These are phyloP conservation scores for Plectosphaerella cucumerina DNA, from an alignment of 2,329 filamentous ascomycete species.

Conservation along the genomic window DNA sequence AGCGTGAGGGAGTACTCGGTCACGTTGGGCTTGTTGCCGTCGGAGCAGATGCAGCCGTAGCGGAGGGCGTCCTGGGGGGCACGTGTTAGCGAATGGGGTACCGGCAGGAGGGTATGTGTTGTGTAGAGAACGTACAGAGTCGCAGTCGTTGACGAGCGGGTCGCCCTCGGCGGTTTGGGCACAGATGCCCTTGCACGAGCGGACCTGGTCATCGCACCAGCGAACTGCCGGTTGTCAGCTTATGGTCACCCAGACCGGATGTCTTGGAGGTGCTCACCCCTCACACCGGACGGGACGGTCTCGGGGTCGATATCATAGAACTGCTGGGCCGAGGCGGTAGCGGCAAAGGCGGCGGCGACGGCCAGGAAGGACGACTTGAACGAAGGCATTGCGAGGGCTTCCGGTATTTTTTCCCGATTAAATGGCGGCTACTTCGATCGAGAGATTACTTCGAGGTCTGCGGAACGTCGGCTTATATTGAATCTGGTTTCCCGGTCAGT, in stretches of 20 bases:
- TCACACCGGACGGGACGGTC: slow-evolving; percentile 40
- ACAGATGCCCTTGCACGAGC: slow-evolving; percentile 70
- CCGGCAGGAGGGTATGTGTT: background rate
- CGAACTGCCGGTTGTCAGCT: slow-evolving; percentile 35
- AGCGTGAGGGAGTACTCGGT: slow-evolving; percentile 75
- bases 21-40: slow-evolving; percentile 64
- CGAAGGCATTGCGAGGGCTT: slow-evolving; percentile 44
- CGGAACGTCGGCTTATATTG: background rate
- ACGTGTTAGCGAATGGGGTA: background rate
- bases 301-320: slow-evolving; percentile 60
- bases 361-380: slow-evolving; percentile 50
- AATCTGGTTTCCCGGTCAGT: slow-evolving; percentile 10
- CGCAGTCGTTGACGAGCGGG: slow-evolving; percentile 60
- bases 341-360: slow-evolving; percentile 47
- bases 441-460: background rate
- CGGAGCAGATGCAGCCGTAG: slow-evolving; percentile 70
- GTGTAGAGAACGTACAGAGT: slow-evolving; percentile 46
- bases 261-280: no score
- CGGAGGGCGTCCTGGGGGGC: slow-evolving; percentile 48
- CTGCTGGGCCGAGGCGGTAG: slow-evolving; percentile 41
- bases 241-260: background rate
- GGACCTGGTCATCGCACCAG: slow-evolving; percentile 64
- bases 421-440: background rate
- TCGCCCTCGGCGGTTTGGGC: slow-evolving; percentile 50
- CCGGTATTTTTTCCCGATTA: background rate